Evolutionary conservation across 2,329 filamentous ascomycete species (phyloP).

Genomic region (Aspergillus pseudonomiae): DNA sequence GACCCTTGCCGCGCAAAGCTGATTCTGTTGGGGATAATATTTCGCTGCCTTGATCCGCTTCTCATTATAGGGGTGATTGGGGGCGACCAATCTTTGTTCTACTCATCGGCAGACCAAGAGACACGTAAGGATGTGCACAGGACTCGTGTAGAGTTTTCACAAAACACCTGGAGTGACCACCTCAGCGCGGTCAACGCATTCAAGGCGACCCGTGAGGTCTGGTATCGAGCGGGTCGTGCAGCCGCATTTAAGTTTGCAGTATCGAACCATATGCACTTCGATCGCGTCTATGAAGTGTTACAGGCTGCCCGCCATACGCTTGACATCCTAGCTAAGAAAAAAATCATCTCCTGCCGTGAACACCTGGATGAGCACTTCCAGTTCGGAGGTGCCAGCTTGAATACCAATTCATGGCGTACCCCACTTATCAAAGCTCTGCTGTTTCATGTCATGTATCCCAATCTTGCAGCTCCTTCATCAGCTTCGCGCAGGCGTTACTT

Average conservation of each 20-base stretch:
- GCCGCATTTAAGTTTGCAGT: slow-evolving; percentile 35
- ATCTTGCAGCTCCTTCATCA: slow-evolving; percentile 41
- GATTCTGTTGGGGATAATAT: slow-evolving; percentile 55
- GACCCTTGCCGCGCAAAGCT: slow-evolving; percentile 53
- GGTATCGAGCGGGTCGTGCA: slow-evolving; percentile 31
- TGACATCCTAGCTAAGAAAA: neutral
- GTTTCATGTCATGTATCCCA: slow-evolving; percentile 49
- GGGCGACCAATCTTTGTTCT: slow-evolving; percentile 35
- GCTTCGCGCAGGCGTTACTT: slow-evolving; percentile 18
- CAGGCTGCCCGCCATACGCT: slow-evolving; percentile 11
- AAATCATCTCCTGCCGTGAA: slow-evolving; percentile 15
- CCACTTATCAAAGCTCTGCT: slow-evolving; percentile 52
- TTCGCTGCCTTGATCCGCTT: slow-evolving; percentile 56
- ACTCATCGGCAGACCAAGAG: slow-evolving; percentile 33
- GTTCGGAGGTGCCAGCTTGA: slow-evolving; percentile 42
- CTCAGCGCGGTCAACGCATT: slow-evolving; percentile 51
- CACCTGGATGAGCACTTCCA: slow-evolving; percentile 35
- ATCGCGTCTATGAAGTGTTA: slow-evolving; percentile 7
- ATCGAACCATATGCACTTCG: slow-evolving; percentile 14
- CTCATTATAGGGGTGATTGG: slow-evolving; percentile 47
- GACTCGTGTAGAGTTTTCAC: slow-evolving; percentile 35
- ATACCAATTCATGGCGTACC: slow-evolving; percentile 48
- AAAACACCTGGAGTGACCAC: slow-evolving; percentile 49
- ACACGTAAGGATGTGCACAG: slow-evolving; percentile 26
- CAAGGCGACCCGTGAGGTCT: slow-evolving; percentile 38